These are phyloP conservation scores for Penstemon barbatus DNA, from an alignment of 257 asterid genomes.

Conservation along the genomic window DNA sequence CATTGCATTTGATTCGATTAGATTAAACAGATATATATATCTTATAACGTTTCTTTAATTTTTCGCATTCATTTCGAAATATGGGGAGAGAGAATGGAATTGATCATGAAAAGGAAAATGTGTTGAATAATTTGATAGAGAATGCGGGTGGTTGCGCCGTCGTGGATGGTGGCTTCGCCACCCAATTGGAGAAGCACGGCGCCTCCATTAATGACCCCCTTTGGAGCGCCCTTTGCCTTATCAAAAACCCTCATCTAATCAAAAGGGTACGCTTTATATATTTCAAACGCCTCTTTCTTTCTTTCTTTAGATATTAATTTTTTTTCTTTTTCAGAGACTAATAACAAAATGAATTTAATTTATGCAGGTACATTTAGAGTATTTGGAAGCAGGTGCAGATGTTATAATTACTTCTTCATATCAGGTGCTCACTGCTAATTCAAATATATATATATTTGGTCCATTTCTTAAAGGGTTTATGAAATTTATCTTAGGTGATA, in stretches of 20 bases:
- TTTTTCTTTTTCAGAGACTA: neutral
- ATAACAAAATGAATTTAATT: neutral
- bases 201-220: conserved; percentile 80
- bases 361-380: conserved; percentile 75
- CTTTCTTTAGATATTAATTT: neutral
- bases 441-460: too few species aligned
- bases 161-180: conserved; percentile 86
- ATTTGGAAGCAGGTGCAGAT: conserved; percentile 81
- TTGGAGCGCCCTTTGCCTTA: conserved; percentile 81
- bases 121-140: conserved; percentile 47
- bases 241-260: conserved; percentile 62
- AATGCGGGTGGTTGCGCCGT: conserved; percentile 82
- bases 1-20: neutral
- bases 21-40: neutral
- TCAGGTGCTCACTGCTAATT: conserved; percentile 42
- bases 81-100: conserved; percentile 44
- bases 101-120: neutral
- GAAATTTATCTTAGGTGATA: too few species aligned
- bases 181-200: conserved; percentile 72
- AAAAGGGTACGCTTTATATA: conserved; percentile 41
- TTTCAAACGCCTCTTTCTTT: neutral
- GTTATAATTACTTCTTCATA: conserved; percentile 68
- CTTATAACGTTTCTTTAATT: neutral
- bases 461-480: too few species aligned
- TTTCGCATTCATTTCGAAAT: neutral